Conservation (phyloP, 495 filamentous ascomycete species). For the Parathielavia hyrcaniae region DNA sequence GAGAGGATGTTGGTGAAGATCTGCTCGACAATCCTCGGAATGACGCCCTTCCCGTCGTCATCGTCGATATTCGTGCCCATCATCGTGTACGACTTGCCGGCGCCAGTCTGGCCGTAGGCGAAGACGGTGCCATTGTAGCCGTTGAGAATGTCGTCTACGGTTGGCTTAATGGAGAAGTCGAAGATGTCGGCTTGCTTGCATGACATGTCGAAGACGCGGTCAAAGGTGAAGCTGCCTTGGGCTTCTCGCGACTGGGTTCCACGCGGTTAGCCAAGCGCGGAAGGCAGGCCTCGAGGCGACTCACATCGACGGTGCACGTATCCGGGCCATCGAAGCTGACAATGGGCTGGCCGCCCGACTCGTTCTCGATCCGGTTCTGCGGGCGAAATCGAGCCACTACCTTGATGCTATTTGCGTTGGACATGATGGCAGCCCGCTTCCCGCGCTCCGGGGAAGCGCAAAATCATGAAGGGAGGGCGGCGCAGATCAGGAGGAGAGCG, state of each 20-base stretch:
- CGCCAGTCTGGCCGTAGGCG: conserved; percentile 96
- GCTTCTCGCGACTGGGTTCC: conserved; percentile 86
- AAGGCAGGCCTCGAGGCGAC: conserved; percentile 28
- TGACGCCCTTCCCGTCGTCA: conserved; percentile 81
- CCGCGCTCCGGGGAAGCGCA: conserved; percentile 34
- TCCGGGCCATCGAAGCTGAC: conserved; percentile 83
- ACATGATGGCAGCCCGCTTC: conserved; percentile 40
- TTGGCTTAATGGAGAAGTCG: conserved; percentile 91
- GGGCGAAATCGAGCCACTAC: conserved; percentile 97
- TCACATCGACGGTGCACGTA: conserved; percentile 79
- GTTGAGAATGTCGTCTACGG: conserved; percentile 96
- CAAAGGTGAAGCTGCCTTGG: conserved; percentile 85
- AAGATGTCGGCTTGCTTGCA: conserved; percentile 86
- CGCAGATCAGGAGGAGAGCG: conserved; percentile 7
- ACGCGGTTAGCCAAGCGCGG: conserved; percentile 6
- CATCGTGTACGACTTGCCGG: conserved; percentile 98
- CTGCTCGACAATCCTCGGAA: conserved; percentile 94
- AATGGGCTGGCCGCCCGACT: conserved; percentile 83
- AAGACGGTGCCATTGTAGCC: conserved; percentile 99
- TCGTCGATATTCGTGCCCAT: conserved; percentile 97
- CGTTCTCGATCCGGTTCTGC: conserved; percentile 87
- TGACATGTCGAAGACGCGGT: conserved; percentile 91
- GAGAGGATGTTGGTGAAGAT: conserved; percentile 92
- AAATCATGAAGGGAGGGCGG: conserved; percentile 27
- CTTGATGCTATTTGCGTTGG: conserved; percentile 54